phyloP scores from a whole-genome alignment of 495 filamentous ascomycete species.

The Emericellopsis terricola region DNA sequence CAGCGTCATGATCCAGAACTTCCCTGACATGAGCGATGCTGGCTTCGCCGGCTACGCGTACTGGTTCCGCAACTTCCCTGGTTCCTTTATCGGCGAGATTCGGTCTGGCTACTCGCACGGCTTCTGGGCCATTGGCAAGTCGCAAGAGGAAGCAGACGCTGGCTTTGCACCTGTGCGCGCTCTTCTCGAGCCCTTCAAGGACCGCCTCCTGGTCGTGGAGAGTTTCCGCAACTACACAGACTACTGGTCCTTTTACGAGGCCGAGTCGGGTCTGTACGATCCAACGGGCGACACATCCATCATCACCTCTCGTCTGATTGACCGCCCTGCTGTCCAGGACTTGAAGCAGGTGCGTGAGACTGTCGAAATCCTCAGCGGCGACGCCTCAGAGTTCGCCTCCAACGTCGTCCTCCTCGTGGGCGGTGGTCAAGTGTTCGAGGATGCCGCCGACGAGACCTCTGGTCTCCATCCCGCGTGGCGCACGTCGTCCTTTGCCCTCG shows the following conservation, averaged over 20 bases:
- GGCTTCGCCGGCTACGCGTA: not conserved
- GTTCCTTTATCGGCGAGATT: not conserved
- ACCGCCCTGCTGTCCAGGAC: conserved; percentile 12
- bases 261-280: conserved; percentile 1
- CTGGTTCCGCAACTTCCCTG: not conserved
- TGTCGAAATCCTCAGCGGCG: conserved; percentile 6
- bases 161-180: not conserved
- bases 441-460: conserved; percentile 1
- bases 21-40: not conserved
- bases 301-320: conserved; percentile 16
- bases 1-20: not conserved
- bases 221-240: conserved; percentile 1
- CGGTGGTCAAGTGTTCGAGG: conserved; percentile 1
- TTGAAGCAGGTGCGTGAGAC: conserved; percentile 9
- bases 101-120: not conserved
- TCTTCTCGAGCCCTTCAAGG: not conserved
- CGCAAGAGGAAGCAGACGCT: not conserved
- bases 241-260: conserved; percentile 3
- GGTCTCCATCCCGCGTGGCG: conserved; percentile 11
- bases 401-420: conserved; percentile 10
- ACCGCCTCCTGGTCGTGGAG: not conserved
- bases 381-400: conserved; percentile 6
- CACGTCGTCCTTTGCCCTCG: conserved; percentile 5
- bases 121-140: not conserved
- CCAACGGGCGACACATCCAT: conserved; percentile 7